These are phyloP conservation scores for Suillus americanus DNA, from an alignment of 768 basidiomycete species.

Conservation along the genomic window DNA sequence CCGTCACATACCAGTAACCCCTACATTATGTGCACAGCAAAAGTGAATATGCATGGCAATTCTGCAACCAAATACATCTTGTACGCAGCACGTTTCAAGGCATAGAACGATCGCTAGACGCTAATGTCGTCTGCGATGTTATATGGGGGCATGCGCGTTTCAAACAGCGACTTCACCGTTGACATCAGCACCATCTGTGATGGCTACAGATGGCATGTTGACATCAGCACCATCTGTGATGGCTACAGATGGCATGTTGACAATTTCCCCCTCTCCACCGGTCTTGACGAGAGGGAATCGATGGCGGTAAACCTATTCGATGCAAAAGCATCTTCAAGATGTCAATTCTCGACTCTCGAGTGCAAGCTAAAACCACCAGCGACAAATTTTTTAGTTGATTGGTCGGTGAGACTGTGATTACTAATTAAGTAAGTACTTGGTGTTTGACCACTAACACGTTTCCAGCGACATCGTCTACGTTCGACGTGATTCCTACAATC, in stretches of 20 bases:
- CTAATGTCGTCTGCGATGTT: not conserved
- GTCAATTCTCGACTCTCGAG: not conserved
- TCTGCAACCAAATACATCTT: too few relatives aligned
- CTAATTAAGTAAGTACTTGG: too few relatives aligned
- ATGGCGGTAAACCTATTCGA: not conserved
- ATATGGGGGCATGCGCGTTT: not conserved
- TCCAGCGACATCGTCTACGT: too few relatives aligned
- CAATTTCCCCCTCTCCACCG: not conserved
- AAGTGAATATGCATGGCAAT: not conserved
- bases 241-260: not conserved
- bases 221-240: not conserved
- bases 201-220: not conserved
- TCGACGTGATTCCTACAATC: too few relatives aligned
- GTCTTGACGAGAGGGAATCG: not conserved
- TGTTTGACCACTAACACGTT: too few relatives aligned
- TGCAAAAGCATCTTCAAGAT: not conserved
- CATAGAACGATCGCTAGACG: not conserved
- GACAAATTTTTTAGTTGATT: not conserved
- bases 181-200: not conserved
- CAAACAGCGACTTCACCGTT: not conserved
- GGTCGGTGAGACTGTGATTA: too few relatives aligned
- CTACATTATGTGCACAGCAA: not conserved
- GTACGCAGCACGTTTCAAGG: not conserved
- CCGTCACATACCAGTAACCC: not conserved
- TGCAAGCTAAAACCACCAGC: not conserved